Evolutionary conservation across 2,329 filamentous ascomycete genomes (phyloP).

Genomic region (Mycogone perniciosa): DNA sequence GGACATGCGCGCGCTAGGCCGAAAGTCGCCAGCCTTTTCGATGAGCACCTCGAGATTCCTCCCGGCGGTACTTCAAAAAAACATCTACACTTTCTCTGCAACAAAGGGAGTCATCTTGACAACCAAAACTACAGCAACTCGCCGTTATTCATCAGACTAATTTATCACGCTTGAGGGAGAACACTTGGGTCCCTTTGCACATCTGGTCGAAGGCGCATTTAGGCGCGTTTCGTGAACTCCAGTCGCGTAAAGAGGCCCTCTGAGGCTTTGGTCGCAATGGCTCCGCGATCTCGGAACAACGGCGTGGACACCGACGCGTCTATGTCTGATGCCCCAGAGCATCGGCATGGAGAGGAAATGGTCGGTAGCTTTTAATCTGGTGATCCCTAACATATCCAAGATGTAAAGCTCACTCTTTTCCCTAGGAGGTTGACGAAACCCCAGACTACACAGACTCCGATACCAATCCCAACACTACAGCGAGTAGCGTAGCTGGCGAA

Average conservation of each 20-base stretch:
- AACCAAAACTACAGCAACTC: slow-evolving; percentile 5
- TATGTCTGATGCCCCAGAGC: slow-evolving; percentile 53
- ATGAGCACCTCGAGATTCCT: slow-evolving; percentile 31
- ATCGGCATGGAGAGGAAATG: slow-evolving; percentile 42
- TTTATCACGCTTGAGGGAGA: neutral
- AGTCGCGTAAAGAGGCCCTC: slow-evolving; percentile 49
- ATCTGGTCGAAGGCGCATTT: slow-evolving; percentile 14
- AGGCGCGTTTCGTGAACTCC: slow-evolving; percentile 40
- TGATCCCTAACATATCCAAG: neutral
- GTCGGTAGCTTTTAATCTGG: slow-evolving; percentile 28
- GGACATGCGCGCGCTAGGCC: slow-evolving; percentile 26
- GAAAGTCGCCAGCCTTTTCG: slow-evolving; percentile 25
- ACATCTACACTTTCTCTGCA: slow-evolving; percentile 22
- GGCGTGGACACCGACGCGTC: slow-evolving; percentile 55
- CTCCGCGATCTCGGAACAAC: slow-evolving; percentile 47
- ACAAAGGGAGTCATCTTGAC: slow-evolving; percentile 7
- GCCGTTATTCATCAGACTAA: slow-evolving; percentile 4
- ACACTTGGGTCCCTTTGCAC: neutral
- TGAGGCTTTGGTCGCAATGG: slow-evolving; percentile 37
- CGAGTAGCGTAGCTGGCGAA: slow-evolving; percentile 82
- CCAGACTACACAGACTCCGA: slow-evolving; percentile 62
- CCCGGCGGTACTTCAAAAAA: slow-evolving; percentile 26
- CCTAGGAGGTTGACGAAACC: slow-evolving; percentile 56
- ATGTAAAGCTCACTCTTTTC: neutral
- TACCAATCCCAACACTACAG: slow-evolving; percentile 62